A percentile compares a stretch with the other conserved stretches of the same genome.
Conservation (phyloP, 169 alveolate genomes). For the Ichthyophthirius multifiliis region DNA sequence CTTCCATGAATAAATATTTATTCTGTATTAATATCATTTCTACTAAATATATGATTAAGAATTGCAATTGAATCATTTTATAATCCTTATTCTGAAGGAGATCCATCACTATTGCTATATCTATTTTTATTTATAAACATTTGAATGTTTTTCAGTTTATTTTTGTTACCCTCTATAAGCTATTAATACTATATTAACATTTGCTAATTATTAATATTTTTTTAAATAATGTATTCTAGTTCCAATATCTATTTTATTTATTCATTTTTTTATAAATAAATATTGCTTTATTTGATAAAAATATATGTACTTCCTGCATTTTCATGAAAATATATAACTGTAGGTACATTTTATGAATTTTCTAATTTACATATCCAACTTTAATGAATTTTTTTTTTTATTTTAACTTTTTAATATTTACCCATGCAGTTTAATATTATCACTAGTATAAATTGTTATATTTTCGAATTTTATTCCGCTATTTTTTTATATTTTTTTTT, state of each 20-base stretch:
- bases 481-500: no score
- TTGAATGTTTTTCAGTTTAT: background rate
- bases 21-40: constrained; percentile 60
- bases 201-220: constrained; percentile 41
- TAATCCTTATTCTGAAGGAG: constrained; percentile 83
- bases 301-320: no score
- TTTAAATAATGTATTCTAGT: constrained; percentile 59
- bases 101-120: constrained; percentile 78
- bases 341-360: no score
- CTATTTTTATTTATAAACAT: background rate
- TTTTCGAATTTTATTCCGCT: no score
- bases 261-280: no score
- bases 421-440: no score
- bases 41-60: constrained; percentile 52
- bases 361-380: no score
- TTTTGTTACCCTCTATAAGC: constrained; percentile 82
- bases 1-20: constrained; percentile 78
- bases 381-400: no score
- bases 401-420: no score
- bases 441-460: no score
- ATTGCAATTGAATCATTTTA: constrained; percentile 80
- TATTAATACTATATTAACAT: constrained; percentile 72
- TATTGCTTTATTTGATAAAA: no score
- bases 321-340: no score
- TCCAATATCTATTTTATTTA: constrained; percentile 81